Evolutionary conservation across 805 yeast species (phyloP).

Genomic region (Vanderwaltozyma verrucispora): DNA sequence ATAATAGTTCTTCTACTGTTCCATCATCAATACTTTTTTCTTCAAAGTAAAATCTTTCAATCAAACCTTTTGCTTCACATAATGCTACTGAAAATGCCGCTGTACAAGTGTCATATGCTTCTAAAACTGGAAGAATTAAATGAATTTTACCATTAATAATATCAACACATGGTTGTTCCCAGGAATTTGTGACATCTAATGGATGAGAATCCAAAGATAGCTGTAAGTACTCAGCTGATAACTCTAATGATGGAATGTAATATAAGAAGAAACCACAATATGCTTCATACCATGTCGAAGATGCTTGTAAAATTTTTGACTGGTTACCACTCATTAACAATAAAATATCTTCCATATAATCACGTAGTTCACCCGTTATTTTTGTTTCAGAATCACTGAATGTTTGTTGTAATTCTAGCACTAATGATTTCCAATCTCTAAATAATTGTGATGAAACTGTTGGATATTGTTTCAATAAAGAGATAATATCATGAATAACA

Average conservation of each 20-base stretch:
- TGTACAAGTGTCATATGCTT: slow-evolving; percentile 50
- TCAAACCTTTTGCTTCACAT: slow-evolving; percentile 53
- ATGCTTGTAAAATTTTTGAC: slow-evolving; percentile 38
- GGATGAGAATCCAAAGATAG: slow-evolving; percentile 28
- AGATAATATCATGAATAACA: slow-evolving; percentile 26
- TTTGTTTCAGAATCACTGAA: slow-evolving; percentile 18
- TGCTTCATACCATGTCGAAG: slow-evolving; percentile 62
- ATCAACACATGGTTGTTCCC: slow-evolving; percentile 49
- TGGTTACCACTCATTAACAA: slow-evolving; percentile 31
- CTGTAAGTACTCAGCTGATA: slow-evolving; percentile 33
- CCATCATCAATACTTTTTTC: slow-evolving; percentile 11
- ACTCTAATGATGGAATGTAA: slow-evolving; percentile 44
- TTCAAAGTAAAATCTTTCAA: slow-evolving; percentile 31
- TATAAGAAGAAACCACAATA: slow-evolving; percentile 45
- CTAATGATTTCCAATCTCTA: slow-evolving; percentile 31
- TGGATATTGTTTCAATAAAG: slow-evolving; percentile 31
- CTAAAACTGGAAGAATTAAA: slow-evolving; percentile 47
- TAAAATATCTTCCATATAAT: slow-evolving; percentile 25
- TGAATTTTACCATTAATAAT: slow-evolving; percentile 46
- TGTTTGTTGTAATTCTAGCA: slow-evolving; percentile 18
- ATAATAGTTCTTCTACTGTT: slow-evolving; percentile 22
- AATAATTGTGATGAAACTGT: slow-evolving; percentile 23
- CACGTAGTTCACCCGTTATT: slow-evolving; percentile 20
- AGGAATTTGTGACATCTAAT: slow-evolving; percentile 32
- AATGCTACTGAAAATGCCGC: slow-evolving; percentile 53